A percentile compares a stretch with the other conserved stretches of the same genome.
Evolutionary conservation across 805 yeast genomes (phyloP).

Genomic region (Kodamaea nitidulidarum): DNA sequence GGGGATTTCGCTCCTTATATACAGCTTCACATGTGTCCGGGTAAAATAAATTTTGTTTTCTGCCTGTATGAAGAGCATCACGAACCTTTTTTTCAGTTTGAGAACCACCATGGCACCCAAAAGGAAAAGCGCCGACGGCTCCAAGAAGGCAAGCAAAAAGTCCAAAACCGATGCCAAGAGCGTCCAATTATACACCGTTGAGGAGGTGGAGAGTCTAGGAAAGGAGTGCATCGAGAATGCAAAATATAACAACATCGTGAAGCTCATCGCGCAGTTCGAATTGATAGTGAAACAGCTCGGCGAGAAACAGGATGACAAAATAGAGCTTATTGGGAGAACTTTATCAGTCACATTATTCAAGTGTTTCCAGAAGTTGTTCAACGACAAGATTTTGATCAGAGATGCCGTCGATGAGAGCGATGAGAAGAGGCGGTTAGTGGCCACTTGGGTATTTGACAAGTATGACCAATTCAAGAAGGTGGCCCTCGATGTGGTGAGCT

Average conservation of each 20-base stretch:
- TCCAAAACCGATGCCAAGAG: conserved; percentile 3
- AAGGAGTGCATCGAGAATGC: conserved; percentile 39
- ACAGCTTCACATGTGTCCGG: conserved; percentile 16
- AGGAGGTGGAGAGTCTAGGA: conserved; percentile 21
- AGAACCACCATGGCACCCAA: conserved; percentile 9
- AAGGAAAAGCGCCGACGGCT: conserved; percentile 5
- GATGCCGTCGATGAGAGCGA: conserved; percentile 25
- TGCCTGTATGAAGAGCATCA: not conserved
- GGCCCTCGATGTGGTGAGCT: conserved; percentile 40
- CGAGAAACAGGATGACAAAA: conserved; percentile 16
- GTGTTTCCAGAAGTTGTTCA: conserved; percentile 47
- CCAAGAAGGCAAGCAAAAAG: conserved; percentile 9
- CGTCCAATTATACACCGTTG: conserved; percentile 4
- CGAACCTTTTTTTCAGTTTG: not conserved
- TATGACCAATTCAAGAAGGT: conserved; percentile 51
- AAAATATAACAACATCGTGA: conserved; percentile 53
- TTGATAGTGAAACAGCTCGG: conserved; percentile 16
- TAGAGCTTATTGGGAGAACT: conserved; percentile 35
- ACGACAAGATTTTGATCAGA: conserved; percentile 36
- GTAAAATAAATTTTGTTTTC: conserved; percentile 18
- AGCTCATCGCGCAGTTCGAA: conserved; percentile 40
- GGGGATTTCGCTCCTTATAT: conserved; percentile 15
- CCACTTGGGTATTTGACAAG: conserved; percentile 58
- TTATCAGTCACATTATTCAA: conserved; percentile 40
- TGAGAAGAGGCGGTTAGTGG: conserved; percentile 47